These are phyloP conservation scores for Trichoderma lentiforme DNA, from an alignment of 2,329 filamentous ascomycete genomes.

Conservation along the genomic window DNA sequence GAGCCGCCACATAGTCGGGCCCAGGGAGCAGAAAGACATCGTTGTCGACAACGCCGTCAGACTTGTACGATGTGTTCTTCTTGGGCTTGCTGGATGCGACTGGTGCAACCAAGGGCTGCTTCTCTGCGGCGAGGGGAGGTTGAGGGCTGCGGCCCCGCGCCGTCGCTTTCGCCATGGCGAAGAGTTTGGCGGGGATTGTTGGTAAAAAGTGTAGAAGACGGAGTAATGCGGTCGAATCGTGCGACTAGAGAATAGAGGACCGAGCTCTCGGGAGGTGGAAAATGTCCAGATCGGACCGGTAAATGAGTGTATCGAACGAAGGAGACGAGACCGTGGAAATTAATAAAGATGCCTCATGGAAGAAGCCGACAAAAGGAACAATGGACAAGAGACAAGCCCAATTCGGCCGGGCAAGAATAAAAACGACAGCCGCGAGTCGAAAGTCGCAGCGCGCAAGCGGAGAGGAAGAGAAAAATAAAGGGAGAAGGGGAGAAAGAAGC, in stretches of 20 bases:
- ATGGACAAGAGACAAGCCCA: slow-evolving; percentile 13
- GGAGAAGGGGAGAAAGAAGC: slow-evolving; percentile 19
- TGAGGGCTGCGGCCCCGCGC: slow-evolving; percentile 37
- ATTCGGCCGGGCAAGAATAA: slow-evolving; percentile 5
- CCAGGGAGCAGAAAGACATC: slow-evolving; percentile 84
- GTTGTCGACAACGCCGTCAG: slow-evolving; percentile 79
- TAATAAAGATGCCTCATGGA: slow-evolving; percentile 19
- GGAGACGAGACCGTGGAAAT: slow-evolving; percentile 10
- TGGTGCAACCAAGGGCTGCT: slow-evolving; percentile 14
- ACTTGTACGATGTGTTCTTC: slow-evolving; percentile 60
- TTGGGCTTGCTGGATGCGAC: slow-evolving; percentile 31
- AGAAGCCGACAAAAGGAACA: slow-evolving; percentile 15
- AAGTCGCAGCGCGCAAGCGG: slow-evolving; percentile 12
- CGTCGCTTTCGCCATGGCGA: slow-evolving; percentile 35
- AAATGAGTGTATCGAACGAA: slow-evolving; percentile 21
- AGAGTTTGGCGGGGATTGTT: background rate
- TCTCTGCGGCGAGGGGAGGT: slow-evolving; percentile 28
- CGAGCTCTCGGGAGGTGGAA: background rate
- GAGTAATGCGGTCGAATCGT: background rate
- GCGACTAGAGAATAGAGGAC: background rate
- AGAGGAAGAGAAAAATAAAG: slow-evolving; percentile 22
- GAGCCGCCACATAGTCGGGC: slow-evolving; percentile 77
- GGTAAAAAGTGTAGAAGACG: background rate
- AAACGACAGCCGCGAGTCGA: slow-evolving; percentile 13
- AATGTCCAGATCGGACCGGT: slow-evolving; percentile 14